These are phyloP conservation scores for Fusarium palustre DNA, from an alignment of 2,329 filamentous ascomycete species.

Conservation along the genomic window DNA sequence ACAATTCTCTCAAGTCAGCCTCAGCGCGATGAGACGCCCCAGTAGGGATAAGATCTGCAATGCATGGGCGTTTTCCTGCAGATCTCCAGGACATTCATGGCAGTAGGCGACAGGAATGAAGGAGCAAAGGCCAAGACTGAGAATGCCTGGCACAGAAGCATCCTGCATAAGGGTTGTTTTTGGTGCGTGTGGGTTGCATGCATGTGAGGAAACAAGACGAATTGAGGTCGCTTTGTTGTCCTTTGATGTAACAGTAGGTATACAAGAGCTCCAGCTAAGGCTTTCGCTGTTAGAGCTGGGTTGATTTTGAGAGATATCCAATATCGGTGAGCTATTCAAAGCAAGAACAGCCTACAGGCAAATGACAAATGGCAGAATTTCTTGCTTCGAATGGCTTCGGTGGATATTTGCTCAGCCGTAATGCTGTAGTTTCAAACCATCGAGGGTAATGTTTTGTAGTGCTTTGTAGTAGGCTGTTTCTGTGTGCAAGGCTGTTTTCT, in stretches of 20 bases:
- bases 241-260: constrained; percentile 19
- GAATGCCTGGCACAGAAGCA: constrained; percentile 13
- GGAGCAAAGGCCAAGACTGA: constrained; percentile 21
- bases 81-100: constrained; percentile 17
- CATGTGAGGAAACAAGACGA: constrained; percentile 14
- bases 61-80: constrained; percentile 37
- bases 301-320: constrained; percentile 4
- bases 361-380: not conserved
- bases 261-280: constrained; percentile 27
- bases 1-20: constrained; percentile 50
- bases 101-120: constrained; percentile 27
- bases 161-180: constrained; percentile 5
- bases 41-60: constrained; percentile 36
- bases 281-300: constrained; percentile 10
- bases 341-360: not conserved
- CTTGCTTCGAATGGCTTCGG: not conserved
- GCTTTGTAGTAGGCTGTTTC: constrained; percentile 23
- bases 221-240: constrained; percentile 12
- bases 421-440: constrained; percentile 24
- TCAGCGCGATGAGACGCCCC: constrained; percentile 30
- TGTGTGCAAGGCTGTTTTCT: constrained; percentile 21
- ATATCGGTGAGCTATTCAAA: constrained; percentile 17
- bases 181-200: not conserved
- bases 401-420: not conserved
- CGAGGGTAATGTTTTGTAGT: constrained; percentile 19